Evolutionary conservation across 2,329 filamentous ascomycete genomes (phyloP).

Genomic region (Remersonia thermophila): DNA sequence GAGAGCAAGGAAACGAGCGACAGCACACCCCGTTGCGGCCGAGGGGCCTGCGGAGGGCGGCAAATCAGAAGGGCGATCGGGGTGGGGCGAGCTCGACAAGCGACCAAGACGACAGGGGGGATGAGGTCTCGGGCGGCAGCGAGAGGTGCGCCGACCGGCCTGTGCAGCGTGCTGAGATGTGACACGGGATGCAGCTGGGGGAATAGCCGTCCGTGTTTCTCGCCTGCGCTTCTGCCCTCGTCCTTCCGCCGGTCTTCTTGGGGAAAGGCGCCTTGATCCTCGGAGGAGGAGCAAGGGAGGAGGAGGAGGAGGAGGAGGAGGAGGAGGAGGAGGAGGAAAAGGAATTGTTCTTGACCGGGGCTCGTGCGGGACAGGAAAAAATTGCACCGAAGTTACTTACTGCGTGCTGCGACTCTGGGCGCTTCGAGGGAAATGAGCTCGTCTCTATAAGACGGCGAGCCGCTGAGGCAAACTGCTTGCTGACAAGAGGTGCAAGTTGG

Average conservation of each 20-base stretch:
- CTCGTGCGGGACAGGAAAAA: conserved; percentile 2
- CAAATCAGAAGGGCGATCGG: conserved; percentile 15
- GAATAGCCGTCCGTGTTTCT: conserved; percentile 2
- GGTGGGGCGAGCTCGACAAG: conserved; percentile 15
- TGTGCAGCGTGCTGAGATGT: conserved; percentile 20
- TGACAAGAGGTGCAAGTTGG: neutral
- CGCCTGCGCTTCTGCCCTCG: conserved; percentile 4
- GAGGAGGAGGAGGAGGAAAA: neutral
- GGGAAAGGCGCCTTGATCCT: conserved; percentile 2
- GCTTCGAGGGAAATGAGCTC: conserved; percentile 4
- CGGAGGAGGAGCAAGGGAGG: no score
- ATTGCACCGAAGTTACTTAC: conserved; percentile 11
- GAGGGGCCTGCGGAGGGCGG: conserved; percentile 18
- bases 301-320: neutral
- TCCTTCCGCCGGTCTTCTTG: conserved; percentile 4
- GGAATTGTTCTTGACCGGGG: conserved; percentile 3
- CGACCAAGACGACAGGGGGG: conserved; percentile 19
- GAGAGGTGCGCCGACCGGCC: no score
- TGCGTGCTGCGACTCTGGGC: conserved; percentile 6
- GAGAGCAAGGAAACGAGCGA: conserved; percentile 1
- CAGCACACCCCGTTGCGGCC: conserved; percentile 9
- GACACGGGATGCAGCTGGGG: conserved; percentile 17
- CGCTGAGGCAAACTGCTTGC: conserved; percentile 6
- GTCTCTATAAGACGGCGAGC: conserved; percentile 4
- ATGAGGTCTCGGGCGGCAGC: conserved; percentile 17